Percentiles rank a stretch among this genome's conserved stretches.
Evolutionary conservation across 2,329 filamentous ascomycete genomes (phyloP).

Genomic region (Nannizziopsis barbatae): DNA sequence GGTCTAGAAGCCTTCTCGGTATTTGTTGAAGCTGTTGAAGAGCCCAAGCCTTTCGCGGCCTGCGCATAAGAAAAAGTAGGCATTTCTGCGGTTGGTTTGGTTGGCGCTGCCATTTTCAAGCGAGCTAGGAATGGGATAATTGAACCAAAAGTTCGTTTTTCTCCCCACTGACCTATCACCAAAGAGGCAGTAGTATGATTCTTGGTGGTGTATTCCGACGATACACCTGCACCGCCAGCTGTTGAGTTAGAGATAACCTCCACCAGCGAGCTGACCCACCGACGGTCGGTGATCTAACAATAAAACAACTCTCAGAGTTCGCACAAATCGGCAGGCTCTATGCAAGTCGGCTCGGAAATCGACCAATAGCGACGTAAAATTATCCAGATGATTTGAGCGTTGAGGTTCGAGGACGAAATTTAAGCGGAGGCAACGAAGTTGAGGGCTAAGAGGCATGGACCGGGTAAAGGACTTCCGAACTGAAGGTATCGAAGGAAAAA

Average conservation of each 20-base stretch:
- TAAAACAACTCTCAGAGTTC: neutral
- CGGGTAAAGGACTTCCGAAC: too few relatives aligned
- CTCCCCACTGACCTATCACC: neutral
- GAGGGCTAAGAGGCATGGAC: too few relatives aligned
- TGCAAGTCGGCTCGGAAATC: neutral
- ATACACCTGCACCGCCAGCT: constrained; percentile 4
- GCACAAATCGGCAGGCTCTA: neutral
- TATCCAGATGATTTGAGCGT: neutral
- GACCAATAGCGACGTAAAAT: neutral
- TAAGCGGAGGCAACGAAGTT: too few relatives aligned
- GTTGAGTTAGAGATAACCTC: constrained; percentile 9
- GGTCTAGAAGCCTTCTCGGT: constrained; percentile 24
- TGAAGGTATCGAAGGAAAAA: too few relatives aligned
- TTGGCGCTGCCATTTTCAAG: constrained; percentile 33
- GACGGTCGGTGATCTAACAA: constrained; percentile 8
- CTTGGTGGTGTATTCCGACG: neutral
- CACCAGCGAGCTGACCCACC: constrained; percentile 15
- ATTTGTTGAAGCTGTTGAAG: constrained; percentile 33
- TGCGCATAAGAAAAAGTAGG: constrained; percentile 85
- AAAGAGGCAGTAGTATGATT: constrained; percentile 1
- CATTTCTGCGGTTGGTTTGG: constrained; percentile 30
- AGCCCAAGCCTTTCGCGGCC: constrained; percentile 70
- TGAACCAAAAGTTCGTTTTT: neutral
- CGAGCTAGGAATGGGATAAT: neutral
- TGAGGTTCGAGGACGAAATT: too few relatives aligned